phyloP scores from a whole-genome alignment of 352 stramenopile genomes.

The Globisporangium megalacanthum region DNA sequence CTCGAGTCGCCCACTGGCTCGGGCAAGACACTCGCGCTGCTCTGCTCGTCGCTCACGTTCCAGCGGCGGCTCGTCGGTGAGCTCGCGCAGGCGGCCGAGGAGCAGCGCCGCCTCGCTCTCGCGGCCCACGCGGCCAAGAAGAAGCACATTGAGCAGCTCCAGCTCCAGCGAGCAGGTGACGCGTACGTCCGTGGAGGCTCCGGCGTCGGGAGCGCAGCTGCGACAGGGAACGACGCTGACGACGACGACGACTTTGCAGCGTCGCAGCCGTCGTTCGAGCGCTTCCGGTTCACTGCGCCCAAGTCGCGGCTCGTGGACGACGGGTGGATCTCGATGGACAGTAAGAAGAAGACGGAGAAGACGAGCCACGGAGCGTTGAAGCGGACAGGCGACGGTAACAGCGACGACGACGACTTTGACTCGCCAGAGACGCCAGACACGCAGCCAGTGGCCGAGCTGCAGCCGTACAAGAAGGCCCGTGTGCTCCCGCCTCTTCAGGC shows the following conservation, averaged over 20 bases:
- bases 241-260: slow-evolving; percentile 39
- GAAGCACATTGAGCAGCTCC: slow-evolving; percentile 6
- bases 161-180: slow-evolving; percentile 1
- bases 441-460: background rate
- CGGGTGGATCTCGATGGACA: slow-evolving; percentile 41
- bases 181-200: slow-evolving; percentile 3
- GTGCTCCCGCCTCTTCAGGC: background rate
- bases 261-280: slow-evolving; percentile 36
- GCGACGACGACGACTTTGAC: slow-evolving; percentile 9
- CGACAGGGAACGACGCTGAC: slow-evolving; percentile 12
- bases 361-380: background rate
- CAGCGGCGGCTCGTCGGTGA: slow-evolving; percentile 52
- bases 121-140: slow-evolving; percentile 8
- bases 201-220: background rate
- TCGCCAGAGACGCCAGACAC: background rate
- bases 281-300: slow-evolving; percentile 19
- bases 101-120: slow-evolving; percentile 11
- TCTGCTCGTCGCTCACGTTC: slow-evolving; percentile 82
- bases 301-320: slow-evolving; percentile 6
- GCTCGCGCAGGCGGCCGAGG: slow-evolving; percentile 20
- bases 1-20: slow-evolving; percentile 82
- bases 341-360: slow-evolving; percentile 20
- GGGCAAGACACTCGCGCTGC: slow-evolving; percentile 79
- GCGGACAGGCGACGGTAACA: background rate
- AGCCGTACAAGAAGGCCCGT: slow-evolving; percentile 1